Evolutionary conservation across 2,329 filamentous ascomycete species (phyloP).

Genomic region (Fusarium udum): DNA sequence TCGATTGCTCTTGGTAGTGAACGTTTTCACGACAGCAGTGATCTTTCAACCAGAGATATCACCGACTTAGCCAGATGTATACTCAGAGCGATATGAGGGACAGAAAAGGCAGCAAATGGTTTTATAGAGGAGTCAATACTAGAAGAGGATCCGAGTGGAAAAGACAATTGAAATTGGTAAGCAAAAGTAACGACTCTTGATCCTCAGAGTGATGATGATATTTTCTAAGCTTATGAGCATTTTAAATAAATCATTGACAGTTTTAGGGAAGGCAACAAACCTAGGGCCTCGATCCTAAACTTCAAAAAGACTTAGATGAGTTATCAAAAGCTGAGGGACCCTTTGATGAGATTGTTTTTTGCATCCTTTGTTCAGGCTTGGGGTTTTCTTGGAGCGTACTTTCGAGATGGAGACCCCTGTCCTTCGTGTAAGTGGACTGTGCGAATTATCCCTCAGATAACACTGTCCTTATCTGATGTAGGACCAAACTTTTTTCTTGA

Average conservation of each 20-base stretch:
- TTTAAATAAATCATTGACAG: neutral
- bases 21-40: too few species aligned
- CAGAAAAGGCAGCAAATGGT: too few species aligned
- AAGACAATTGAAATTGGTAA: too few species aligned
- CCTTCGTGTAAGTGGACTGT: conserved; percentile 20
- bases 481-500: conserved; percentile 35
- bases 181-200: too few species aligned
- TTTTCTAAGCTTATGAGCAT: neutral
- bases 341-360: neutral
- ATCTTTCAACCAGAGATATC: too few species aligned
- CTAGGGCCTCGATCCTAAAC: neutral
- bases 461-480: conserved; percentile 25
- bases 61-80: too few species aligned
- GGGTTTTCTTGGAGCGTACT: neutral
- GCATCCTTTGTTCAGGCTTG: neutral
- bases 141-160: too few species aligned
- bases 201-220: neutral
- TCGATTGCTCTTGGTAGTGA: too few species aligned
- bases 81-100: too few species aligned
- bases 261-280: neutral
- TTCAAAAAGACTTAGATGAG: neutral
- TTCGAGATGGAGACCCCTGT: neutral
- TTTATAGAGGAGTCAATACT: too few species aligned
- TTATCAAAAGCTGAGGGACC: neutral
- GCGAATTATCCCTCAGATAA: neutral